Evolutionary conservation across 176 grass and related monocot species (phyloP), one percentile per base, ranked within the genome.

Genomic region (Triticum timopheevii): DNA sequence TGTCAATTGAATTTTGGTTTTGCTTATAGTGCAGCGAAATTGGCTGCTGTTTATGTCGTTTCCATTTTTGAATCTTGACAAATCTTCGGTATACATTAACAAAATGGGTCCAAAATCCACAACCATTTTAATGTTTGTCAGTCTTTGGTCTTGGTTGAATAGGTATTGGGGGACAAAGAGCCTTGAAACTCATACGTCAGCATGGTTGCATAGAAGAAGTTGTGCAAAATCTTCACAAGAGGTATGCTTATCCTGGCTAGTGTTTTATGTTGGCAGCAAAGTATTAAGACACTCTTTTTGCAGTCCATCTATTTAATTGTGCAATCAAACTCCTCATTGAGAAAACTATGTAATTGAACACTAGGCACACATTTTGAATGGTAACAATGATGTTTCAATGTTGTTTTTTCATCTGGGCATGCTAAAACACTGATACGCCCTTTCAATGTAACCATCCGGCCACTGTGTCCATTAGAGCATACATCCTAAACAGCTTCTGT

Each of bases 151-250:
- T 78, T 79, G 20, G 71, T 88, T 59, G n/a, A 35, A 44, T 88
- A 98, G 96, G 96, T 79, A 95, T 98, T 82, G 96, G 96, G 40
- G 93, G 93, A 86, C 96, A 95, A 83, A 94, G 91, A 73, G 93
- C 93, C 45, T 85, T 95, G 69, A 98, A 98, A 89, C 93, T 98
- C 88, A 98, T 98, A 73, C 89, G 90, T 56, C 80, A 98, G 69
- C 84, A 95, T 88, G 88, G 92, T 84, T 91, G 82, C 77, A 94
- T 98, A 89, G 93, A 98, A 92, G 84, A 92, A 88, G 86, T 95
- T 78, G 31, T 94, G 74, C 91, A 92, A 86, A 94, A 95, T 87
- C 94, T 98, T 86, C 92, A 91, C 59, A 94, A 85, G 30, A 95
- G 92, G 96, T 95, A 75, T 63, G 62, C 17, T 77, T 80, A 83